phyloP scores from a whole-genome alignment of 306 rosid species.

The Ziziphus jujuba region DNA sequence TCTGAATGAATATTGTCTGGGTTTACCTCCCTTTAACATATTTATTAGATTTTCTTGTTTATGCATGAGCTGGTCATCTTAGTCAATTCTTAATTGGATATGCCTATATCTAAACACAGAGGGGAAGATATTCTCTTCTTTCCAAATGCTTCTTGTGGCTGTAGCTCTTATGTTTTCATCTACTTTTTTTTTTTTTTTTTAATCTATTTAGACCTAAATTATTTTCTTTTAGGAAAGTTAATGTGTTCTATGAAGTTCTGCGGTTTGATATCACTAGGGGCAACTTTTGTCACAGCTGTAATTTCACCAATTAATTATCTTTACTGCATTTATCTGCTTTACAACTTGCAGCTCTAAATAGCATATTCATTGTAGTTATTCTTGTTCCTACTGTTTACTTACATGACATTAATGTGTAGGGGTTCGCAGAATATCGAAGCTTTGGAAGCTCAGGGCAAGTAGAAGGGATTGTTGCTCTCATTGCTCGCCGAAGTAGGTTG shows the following conservation, averaged over 20 bases:
- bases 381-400: constrained; percentile 37
- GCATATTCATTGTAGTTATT: background rate
- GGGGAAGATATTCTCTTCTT: too few species aligned
- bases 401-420: constrained; percentile 80
- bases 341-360: background rate
- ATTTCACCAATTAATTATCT: background rate
- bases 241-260: too few species aligned
- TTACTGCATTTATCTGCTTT: background rate
- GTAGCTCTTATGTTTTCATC: too few species aligned
- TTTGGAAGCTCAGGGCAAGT: constrained; percentile 91
- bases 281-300: too few species aligned
- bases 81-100: background rate
- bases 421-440: constrained; percentile 93
- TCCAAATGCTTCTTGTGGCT: too few species aligned
- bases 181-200: too few species aligned
- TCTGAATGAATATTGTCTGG: constrained; percentile 6
- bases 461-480: constrained; percentile 85
- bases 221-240: too few species aligned
- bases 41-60: background rate
- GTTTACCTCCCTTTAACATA: background rate
- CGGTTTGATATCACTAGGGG: too few species aligned
- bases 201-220: too few species aligned
- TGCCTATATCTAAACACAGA: background rate
- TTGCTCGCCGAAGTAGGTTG: constrained; percentile 95
- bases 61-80: constrained; percentile 1